A percentile compares a stretch with the other conserved stretches of the same genome.
phyloP scores from a whole-genome alignment of 108 stramenopile species.

The Schizochytrium sp. region DNA sequence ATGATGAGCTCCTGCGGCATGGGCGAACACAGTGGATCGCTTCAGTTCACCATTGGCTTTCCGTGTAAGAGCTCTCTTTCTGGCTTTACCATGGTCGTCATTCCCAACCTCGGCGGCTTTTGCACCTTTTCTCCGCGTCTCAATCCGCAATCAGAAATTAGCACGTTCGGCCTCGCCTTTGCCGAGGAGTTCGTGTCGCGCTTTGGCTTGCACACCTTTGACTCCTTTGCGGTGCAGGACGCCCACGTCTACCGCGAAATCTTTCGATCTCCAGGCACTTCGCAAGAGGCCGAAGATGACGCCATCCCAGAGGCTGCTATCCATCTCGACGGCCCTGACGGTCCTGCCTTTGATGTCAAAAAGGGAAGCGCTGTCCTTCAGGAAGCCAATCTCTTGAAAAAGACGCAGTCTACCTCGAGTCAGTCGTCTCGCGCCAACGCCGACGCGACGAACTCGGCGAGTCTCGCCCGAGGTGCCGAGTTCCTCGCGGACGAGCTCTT shows the following conservation, averaged over 20 bases:
- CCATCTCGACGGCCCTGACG: too few species aligned
- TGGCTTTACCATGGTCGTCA: slow-evolving; percentile 10
- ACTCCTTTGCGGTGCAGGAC: neutral
- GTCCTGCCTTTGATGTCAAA: too few species aligned
- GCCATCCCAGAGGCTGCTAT: too few species aligned
- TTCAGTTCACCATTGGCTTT: neutral
- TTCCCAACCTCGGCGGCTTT: slow-evolving; percentile 5
- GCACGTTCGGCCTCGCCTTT: neutral
- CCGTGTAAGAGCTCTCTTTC: neutral
- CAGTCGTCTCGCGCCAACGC: neutral
- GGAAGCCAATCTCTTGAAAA: neutral
- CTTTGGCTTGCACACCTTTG: neutral
- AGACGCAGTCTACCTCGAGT: neutral
- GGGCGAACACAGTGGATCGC: neutral
- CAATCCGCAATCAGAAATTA: neutral
- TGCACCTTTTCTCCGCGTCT: slow-evolving; percentile 7
- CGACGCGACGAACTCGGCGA: neutral
- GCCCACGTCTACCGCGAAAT: slow-evolving; percentile 2
- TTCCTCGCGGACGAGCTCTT: slow-evolving; percentile 4
- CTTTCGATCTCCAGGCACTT: neutral
- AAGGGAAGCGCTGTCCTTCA: too few species aligned
- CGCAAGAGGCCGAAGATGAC: too few species aligned
- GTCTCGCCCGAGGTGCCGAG: neutral
- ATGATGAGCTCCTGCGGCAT: slow-evolving; percentile 24
- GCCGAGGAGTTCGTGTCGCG: neutral